Evolutionary conservation across 1,139 yeast genomes (phyloP).

Genomic region (Saccharomycopsis phalli): DNA sequence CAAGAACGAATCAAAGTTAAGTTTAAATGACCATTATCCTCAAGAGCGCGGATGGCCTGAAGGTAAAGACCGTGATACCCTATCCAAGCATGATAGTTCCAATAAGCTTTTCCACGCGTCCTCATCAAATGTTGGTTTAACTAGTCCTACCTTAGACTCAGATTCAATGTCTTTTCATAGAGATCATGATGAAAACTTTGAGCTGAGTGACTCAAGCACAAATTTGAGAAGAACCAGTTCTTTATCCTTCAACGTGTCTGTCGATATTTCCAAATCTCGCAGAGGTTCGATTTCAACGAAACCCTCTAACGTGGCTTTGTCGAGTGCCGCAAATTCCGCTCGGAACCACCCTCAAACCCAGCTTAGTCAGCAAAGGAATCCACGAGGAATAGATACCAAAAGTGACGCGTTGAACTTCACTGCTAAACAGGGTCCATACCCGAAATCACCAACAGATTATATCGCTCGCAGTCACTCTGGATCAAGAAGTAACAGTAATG

Average conservation of each 20-base stretch:
- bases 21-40: background rate
- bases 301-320: conserved; percentile 29
- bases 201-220: background rate
- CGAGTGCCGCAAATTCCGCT: conserved; percentile 7
- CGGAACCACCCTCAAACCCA: conserved; percentile 13
- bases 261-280: conserved; percentile 32
- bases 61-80: background rate
- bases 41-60: too few species aligned
- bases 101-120: background rate
- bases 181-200: background rate
- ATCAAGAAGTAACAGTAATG: conserved; percentile 5
- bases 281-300: conserved; percentile 43
- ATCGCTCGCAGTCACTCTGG: background rate
- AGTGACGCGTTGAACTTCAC: conserved; percentile 21
- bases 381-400: conserved; percentile 1
- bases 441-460: conserved; percentile 4
- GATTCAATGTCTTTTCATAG: too few species aligned
- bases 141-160: background rate
- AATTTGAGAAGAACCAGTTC: conserved; percentile 11
- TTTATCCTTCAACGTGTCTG: conserved; percentile 28
- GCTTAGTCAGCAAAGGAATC: conserved; percentile 12
- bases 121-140: background rate
- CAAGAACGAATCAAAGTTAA: conserved; percentile 8
- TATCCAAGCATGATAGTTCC: background rate
- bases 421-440: conserved; percentile 9